Base-by-base conservation (phyloP, 192 early-diverging fungal genomes). In the Entophlyctis luteolus region DNA sequence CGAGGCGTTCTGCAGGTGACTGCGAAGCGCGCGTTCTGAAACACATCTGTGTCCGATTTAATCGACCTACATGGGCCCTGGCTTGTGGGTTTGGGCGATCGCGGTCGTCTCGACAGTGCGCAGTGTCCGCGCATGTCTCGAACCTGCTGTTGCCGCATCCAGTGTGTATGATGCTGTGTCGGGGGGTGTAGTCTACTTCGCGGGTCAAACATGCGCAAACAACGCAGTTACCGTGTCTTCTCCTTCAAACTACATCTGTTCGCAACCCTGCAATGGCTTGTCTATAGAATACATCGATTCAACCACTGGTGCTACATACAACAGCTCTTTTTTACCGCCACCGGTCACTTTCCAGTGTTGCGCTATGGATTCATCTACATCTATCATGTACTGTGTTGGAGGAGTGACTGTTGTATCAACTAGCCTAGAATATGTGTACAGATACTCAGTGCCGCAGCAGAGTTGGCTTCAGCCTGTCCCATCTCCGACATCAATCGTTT, bases 281-380 rank as follows among this genome's bases (percentile, higher is more conserved):
- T 20, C 4, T 14, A 18, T 63, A 5, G 60, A 63, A 32, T 63
- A n/a, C 32, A 23, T 63, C 32, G 47, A 59, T 22, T 1, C 28
- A 25, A 47, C 39, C 10, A 42, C 39, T 8, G 39, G 39, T 8
- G 39, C 8, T 8, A 42, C 39, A n/a, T n/a, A n/a, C n/a, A n/a
- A n/a, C 39, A 12, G n/a, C 32, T 56, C 55, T 12, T 8, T 8
- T 28, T 34, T 25, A 4, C 63, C 63, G 8, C 63, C 23, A 16
- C 63, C 52, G 4, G 36, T 52, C 14, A 20, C 48, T 5, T 66
- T 66, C 36, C 63, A 66, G 33, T 66, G 63, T 37, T 66, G 63
- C 35, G 63, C 63, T 22, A 22, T 54, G 4, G 35, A 66, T n/a
- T 23, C 48, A 28, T 10, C 22, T 8, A 31, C 63, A 6, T 54